Percentiles rank a stretch among this genome's conserved stretches.
phyloP scores from a whole-genome alignment of 179 eudicot genomes.

The Nepenthes alata region DNA sequence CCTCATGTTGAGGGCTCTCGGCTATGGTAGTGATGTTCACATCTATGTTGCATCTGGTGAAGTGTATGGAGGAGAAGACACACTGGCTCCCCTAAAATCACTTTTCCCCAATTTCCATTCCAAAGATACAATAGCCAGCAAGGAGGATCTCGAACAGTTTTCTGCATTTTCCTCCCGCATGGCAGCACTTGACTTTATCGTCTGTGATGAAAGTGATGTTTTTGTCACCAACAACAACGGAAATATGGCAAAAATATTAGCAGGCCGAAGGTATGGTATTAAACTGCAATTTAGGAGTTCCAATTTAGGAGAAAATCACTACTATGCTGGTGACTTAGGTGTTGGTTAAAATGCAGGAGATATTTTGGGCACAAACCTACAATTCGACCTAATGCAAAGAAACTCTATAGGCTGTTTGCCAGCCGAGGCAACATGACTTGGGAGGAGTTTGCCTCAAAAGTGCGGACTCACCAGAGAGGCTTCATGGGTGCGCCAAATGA shows the following conservation, averaged over 20 bases:
- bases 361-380: slow-evolving; percentile 94
- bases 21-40: slow-evolving; percentile 70
- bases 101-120: slow-evolving; percentile 89
- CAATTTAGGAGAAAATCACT: too few species aligned
- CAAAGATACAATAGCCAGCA: slow-evolving; percentile 73
- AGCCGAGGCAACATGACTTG: slow-evolving; percentile 59
- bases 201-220: slow-evolving; percentile 87
- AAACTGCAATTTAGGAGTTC: too few species aligned
- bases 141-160: slow-evolving; percentile 64
- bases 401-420: slow-evolving; percentile 45
- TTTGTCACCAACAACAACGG: slow-evolving; percentile 89
- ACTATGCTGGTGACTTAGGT: too few species aligned
- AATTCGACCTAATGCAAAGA: slow-evolving; percentile 89
- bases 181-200: slow-evolving; percentile 95
- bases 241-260: slow-evolving; percentile 90
- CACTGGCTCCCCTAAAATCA: slow-evolving; percentile 61
- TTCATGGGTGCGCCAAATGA: slow-evolving; percentile 90
- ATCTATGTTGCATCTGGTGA: slow-evolving; percentile 95
- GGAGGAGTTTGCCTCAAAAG: slow-evolving; percentile 65
- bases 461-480: slow-evolving; percentile 56
- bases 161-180: slow-evolving; percentile 73
- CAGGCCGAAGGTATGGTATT: slow-evolving; percentile 67
- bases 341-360: slow-evolving; percentile 42
- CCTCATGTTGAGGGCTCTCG: slow-evolving; percentile 88
- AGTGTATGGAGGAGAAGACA: slow-evolving; percentile 79